phyloP scores from a whole-genome alignment of 108 stramenopile species.

The Fragilariopsis cylindrus region DNA sequence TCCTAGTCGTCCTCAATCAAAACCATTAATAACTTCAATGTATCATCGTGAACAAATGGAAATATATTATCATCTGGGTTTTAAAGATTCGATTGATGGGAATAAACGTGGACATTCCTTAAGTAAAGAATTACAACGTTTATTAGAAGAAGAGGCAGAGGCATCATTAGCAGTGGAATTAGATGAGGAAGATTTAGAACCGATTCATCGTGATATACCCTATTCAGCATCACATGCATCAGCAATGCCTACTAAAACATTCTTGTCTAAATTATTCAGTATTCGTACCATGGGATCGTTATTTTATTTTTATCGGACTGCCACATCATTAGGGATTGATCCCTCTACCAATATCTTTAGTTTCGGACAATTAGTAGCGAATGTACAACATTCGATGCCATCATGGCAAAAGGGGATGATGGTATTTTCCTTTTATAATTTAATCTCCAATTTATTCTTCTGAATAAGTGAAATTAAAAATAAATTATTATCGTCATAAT shows the following conservation, averaged over 20 bases:
- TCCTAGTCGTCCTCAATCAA: not conserved
- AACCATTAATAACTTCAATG: not conserved
- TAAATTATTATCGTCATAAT: too few relatives aligned
- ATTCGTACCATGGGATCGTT: conserved; percentile 26
- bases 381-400: conserved; percentile 33
- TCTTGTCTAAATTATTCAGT: conserved; percentile 15
- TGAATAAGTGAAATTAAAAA: too few relatives aligned
- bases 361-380: conserved; percentile 34
- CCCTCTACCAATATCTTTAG: conserved; percentile 24
- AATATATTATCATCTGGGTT: conserved; percentile 53
- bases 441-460: conserved; percentile 8
- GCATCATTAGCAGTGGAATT: not conserved
- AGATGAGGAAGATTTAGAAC: not conserved
- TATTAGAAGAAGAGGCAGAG: not conserved
- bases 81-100: conserved; percentile 44
- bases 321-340: conserved; percentile 38
- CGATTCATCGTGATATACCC: not conserved
- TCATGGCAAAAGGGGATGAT: conserved; percentile 40
- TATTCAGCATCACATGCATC: conserved; percentile 3
- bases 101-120: conserved; percentile 40
- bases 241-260: not conserved
- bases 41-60: conserved; percentile 26
- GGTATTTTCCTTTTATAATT: conserved; percentile 39
- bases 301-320: conserved; percentile 35
- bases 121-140: conserved; percentile 5